These are phyloP conservation scores for Pleurotus eryngii DNA, from an alignment of 768 basidiomycete genomes.

Conservation along the genomic window DNA sequence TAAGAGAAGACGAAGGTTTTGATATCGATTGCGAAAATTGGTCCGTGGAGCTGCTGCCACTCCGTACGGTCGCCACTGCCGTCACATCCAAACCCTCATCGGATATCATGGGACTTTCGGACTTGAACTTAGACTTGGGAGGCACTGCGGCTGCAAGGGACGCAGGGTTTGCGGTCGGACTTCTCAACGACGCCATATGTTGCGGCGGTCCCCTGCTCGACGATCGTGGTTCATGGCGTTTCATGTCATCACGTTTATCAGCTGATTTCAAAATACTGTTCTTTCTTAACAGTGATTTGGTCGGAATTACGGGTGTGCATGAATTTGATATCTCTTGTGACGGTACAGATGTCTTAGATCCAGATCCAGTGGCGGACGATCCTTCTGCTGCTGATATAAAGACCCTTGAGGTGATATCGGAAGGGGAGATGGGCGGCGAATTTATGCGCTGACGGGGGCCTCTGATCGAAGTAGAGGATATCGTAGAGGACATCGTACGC, in stretches of 20 bases:
- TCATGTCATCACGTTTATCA: background rate
- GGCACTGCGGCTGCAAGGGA: background rate
- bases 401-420: background rate
- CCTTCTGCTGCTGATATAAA: constrained; percentile 2
- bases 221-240: background rate
- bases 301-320: background rate
- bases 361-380: constrained; percentile 2
- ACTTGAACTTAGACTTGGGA: background rate
- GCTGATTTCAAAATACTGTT: constrained; percentile 1
- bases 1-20: too few species aligned
- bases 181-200: constrained; percentile 2
- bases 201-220: background rate
- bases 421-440: background rate
- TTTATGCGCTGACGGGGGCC: background rate
- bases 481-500: background rate
- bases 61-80: background rate
- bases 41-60: too few species aligned
- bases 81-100: background rate
- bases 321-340: background rate
- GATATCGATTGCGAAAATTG: too few species aligned
- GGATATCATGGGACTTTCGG: background rate
- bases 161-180: constrained; percentile 1
- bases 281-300: background rate
- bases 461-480: background rate
- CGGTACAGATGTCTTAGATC: background rate